A percentile compares a stretch with the other conserved stretches of the same genome.
Conservation (phyloP, 331 rosid genomes). For the Quercus lobata region DNA sequence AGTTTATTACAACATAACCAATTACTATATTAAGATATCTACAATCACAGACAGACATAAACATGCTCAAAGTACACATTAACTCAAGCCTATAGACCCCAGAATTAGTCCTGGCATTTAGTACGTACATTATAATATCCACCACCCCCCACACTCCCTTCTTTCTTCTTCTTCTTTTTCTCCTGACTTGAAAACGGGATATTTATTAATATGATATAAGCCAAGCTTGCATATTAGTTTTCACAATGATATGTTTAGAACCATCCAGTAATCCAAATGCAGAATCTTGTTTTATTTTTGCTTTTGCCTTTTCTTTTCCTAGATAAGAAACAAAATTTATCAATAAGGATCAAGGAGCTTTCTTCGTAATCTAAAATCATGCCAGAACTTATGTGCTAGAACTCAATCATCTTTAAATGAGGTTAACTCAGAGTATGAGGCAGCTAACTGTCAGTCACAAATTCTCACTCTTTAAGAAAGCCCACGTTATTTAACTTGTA, state of each 20-base stretch:
- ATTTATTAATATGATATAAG: neutral
- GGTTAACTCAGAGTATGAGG: neutral
- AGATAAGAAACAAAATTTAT: neutral
- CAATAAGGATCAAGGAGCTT: neutral
- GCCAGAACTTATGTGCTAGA: neutral
- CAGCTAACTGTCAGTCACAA: neutral
- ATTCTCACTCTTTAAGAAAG: neutral
- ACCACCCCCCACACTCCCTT: no score
- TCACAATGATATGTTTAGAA: neutral
- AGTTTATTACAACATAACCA: neutral
- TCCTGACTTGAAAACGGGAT: neutral
- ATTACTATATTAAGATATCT: neutral
- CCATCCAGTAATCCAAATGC: neutral
- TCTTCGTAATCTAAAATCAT: neutral
- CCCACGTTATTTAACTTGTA: neutral
- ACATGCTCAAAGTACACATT: neutral
- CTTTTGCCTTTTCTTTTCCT: no score
- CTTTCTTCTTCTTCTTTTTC: no score
- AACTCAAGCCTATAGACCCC: neutral
- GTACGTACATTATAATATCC: no score
- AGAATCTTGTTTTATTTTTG: neutral
- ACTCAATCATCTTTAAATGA: neutral
- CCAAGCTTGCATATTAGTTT: neutral
- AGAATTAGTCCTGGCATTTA: neutral
- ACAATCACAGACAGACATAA: neutral